These are phyloP conservation scores for Cajanus cajan DNA, from an alignment of 306 rosid genomes.

Conservation along the genomic window DNA sequence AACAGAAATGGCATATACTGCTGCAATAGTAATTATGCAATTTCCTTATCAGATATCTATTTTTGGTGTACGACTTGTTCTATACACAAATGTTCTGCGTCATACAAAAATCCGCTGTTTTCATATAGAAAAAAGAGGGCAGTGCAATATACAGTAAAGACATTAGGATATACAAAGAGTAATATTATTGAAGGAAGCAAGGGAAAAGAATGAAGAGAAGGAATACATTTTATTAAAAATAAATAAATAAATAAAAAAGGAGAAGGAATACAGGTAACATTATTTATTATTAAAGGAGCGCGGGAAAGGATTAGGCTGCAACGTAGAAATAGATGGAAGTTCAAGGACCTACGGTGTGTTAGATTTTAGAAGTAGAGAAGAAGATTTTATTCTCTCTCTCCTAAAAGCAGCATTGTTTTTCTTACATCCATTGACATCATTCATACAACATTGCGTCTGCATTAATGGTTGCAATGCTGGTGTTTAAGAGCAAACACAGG, in stretches of 20 bases:
- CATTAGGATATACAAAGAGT: not conserved
- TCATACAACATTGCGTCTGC: too few species aligned
- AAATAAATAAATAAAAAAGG: too few species aligned
- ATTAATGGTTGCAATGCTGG: too few species aligned
- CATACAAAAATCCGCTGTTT: not conserved
- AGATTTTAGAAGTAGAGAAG: not conserved
- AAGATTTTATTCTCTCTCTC: too few species aligned
- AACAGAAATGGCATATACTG: not conserved
- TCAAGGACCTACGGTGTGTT: not conserved
- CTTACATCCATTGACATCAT: too few species aligned
- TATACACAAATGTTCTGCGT: not conserved
- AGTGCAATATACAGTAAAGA: not conserved
- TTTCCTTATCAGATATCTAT: not conserved
- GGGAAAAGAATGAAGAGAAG: not conserved
- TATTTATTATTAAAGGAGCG: too few species aligned
- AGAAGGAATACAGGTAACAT: not conserved
- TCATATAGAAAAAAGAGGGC: not conserved
- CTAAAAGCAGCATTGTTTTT: too few species aligned
- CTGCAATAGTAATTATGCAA: constrained; percentile 10
- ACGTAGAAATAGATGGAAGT: not conserved
- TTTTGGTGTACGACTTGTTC: not conserved
- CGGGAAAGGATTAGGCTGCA: too few species aligned
- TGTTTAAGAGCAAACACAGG: too few species aligned
- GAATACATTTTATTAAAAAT: too few species aligned
- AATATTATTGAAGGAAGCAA: not conserved